Evolutionary conservation across 176 grass and related monocot genomes (phyloP), one percentile per base, ranked within the genome.

Genomic region (Carex pumila): DNA sequence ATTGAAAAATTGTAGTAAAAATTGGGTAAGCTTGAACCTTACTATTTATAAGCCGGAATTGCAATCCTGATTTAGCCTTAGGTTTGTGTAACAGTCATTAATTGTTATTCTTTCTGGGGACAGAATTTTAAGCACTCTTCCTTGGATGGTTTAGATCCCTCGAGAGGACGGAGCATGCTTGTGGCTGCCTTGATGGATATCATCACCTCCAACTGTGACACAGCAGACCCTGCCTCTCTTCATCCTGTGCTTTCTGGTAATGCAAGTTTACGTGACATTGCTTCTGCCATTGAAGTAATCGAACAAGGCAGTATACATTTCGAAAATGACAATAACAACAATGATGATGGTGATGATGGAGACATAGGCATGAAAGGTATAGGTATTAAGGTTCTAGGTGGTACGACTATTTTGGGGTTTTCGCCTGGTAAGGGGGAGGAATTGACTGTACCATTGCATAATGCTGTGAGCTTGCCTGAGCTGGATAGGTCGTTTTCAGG

Each of bases 111-210:
- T 50, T 83, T 82, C 73, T 82, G 14, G 60, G 64, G 43, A 60
- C 92, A 98, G 95, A 92, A 88, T 70, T 90, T 90, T 64, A 91
- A 89, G 55, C 84, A 90, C 73, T 88, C 92, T 87, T 91, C 95
- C 49, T 87, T 90, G 49, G 88, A 93, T 90, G 86, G 83, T 83
- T 83, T 71, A 67, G 88, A 90, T 86, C 79, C 83, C 76, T 92
- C 91, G 58, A 95, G 91, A 89, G 95, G 92, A 84, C 92, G 92
- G 79, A 98, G 95, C 88, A 95, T 98, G 95, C 95, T 98, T 88
- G 95, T 98, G 79, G 91, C 95, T 71, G 91, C 95, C 57, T 88
- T 98, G 69, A 98, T 98, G 95, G 95, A 98, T 84, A 87, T 98
- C 61, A 86, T 98, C 75, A 95, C 95, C 21, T 95, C 95, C 6